phyloP scores from a whole-genome alignment of 306 rosid genomes.

The Fagus crenata region DNA sequence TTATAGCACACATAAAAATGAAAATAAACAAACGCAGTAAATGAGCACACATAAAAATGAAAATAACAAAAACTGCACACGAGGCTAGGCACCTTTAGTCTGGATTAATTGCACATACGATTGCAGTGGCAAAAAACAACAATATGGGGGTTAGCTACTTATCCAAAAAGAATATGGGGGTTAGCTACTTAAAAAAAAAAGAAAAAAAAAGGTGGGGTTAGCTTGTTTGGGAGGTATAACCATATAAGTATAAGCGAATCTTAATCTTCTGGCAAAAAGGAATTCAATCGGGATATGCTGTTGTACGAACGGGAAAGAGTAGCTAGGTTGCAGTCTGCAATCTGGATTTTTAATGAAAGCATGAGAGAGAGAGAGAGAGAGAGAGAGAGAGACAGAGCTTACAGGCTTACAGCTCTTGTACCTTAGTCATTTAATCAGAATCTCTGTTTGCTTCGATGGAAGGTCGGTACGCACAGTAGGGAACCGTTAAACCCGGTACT shows the following conservation, averaged over 20 bases:
- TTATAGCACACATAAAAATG: no score
- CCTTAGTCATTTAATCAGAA: background rate
- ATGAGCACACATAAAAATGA: no score
- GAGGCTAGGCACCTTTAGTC: no score
- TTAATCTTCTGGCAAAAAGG: background rate
- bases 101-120: no score
- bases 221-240: no score
- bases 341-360: conserved; percentile 19
- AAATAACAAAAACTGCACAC: no score
- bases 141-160: no score
- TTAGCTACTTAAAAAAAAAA: no score
- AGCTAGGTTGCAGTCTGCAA: conserved; percentile 30
- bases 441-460: conserved; percentile 15
- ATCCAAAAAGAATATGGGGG: no score
- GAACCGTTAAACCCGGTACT: conserved; percentile 24
- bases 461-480: conserved; percentile 6
- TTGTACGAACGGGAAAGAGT: conserved; percentile 21
- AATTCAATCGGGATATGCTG: conserved; percentile 26
- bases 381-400: conserved; percentile 6
- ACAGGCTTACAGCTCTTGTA: background rate
- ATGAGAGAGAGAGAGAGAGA: conserved; percentile 26
- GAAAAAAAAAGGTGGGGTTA: no score
- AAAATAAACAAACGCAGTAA: no score
- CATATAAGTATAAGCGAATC: background rate
- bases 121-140: no score